A percentile compares a stretch with the other conserved stretches of the same genome.
Conservation (phyloP, 2,329 filamentous ascomycete genomes). For the Colletotrichum caudatum region DNA sequence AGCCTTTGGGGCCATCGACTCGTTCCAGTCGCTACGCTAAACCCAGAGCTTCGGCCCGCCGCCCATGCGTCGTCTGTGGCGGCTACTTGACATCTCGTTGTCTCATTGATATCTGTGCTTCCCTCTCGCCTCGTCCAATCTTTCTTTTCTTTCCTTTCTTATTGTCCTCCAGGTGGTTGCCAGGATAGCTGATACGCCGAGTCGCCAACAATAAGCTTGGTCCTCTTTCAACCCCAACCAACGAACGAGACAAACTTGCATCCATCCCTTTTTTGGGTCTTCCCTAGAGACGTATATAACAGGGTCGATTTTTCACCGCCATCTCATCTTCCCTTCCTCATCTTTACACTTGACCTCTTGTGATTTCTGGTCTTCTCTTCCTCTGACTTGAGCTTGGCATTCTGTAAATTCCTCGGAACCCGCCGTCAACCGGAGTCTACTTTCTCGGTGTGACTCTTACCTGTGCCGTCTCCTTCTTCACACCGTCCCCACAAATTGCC, state of each 20-base stretch:
- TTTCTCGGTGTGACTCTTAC: constrained; percentile 29
- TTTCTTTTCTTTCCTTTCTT: constrained; percentile 40
- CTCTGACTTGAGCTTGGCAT: not conserved
- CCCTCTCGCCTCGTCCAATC: constrained; percentile 40
- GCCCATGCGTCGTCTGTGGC: constrained; percentile 37
- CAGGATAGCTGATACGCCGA: constrained; percentile 39
- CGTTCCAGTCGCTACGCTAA: constrained; percentile 35
- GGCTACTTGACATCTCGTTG: constrained; percentile 42
- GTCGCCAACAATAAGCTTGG: constrained; percentile 28
- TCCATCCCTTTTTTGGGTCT: constrained; percentile 31
- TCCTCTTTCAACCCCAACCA: constrained; percentile 22
- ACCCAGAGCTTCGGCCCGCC: constrained; percentile 36
- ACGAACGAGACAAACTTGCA: constrained; percentile 39
- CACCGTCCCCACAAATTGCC: constrained; percentile 34
- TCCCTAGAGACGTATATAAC: constrained; percentile 35
- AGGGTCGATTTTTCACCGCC: constrained; percentile 26
- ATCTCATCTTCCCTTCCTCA: constrained; percentile 15
- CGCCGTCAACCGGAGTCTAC: constrained; percentile 9
- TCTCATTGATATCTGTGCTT: constrained; percentile 40
- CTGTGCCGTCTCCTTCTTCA: constrained; percentile 5
- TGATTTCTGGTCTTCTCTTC: constrained; percentile 3
- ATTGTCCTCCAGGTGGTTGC: constrained; percentile 37
- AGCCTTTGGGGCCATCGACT: constrained; percentile 12
- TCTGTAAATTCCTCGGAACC: constrained; percentile 6
- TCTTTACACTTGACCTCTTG: constrained; percentile 10